Base-by-base conservation (phyloP, 2,329 filamentous ascomycete genomes). In the Hysterium pulicare region DNA sequence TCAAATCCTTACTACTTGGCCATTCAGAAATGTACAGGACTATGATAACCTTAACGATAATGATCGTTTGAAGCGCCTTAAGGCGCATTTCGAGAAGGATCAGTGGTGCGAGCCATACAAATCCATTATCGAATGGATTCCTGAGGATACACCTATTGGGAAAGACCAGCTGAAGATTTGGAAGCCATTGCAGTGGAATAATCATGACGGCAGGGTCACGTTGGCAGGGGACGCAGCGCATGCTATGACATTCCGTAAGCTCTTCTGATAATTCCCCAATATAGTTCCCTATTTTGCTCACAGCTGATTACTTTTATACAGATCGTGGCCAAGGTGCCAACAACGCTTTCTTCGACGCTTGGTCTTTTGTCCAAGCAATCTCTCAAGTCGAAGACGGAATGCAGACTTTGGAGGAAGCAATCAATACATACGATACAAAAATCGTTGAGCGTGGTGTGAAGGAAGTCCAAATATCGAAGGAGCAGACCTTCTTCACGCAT, bases 161-260 rank as follows among this genome's bases (percentile, higher is more conserved):
- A 54, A 55, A 24, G 64, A 64, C 40, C 53, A 58, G 31, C 49
- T 69, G 22, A 60, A 62, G 39, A 60, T 61, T 24, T 69, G 62
- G 62, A 63, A 59, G 17, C 57, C 62, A 1, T 48, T 57, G 3
- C 48, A 50, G 2, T 69, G 66, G 64, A 55, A 67, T 11, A 67
- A 60, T 23, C 48, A 50, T 2, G 47, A 46, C 5, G 65, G 63
- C 11, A 45, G 61, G 19, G 53, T 67, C 7, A 67, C 63, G 17
- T 44, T 69, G 3, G 62, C 60, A 13, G 66, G 65, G 2, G 66
- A 69, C 43, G 62, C 64, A 23, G 66, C 65, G n/a, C 66, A 69
- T 48, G 59, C 66, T 3, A 70, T 70, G 67, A 67, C 66, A 0
- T 66, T 65, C 13, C 63, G 56, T 62, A 51, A 36, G 60, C 23